A percentile compares a stretch with the other conserved stretches of the same genome.
Evolutionary conservation across 2,329 filamentous ascomycete species (phyloP).

Genomic region (Periconia sp.): DNA sequence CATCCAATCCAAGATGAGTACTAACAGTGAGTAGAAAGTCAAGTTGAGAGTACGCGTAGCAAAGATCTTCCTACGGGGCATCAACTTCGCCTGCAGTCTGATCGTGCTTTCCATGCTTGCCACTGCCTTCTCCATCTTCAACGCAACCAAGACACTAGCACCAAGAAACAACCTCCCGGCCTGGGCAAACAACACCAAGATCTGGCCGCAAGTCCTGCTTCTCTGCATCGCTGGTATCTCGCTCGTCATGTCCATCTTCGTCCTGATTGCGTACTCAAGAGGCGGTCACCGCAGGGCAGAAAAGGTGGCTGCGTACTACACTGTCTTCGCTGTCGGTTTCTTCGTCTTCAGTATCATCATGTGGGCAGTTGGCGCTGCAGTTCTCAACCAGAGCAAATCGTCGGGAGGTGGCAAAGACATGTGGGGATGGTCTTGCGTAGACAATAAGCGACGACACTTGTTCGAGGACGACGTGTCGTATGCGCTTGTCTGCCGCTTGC

Average conservation of each 20-base stretch:
- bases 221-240: conserved; percentile 81
- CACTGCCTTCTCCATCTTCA: conserved; percentile 90
- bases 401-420: conserved; percentile 82
- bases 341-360: conserved; percentile 93
- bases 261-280: conserved; percentile 86
- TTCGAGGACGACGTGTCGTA: conserved; percentile 86
- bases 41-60: conserved; percentile 90
- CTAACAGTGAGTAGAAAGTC: conserved; percentile 73
- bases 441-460: conserved; percentile 79
- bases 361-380: conserved; percentile 85
- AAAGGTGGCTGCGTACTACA: conserved; percentile 95
- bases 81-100: conserved; percentile 96
- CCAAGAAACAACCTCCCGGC: conserved; percentile 79
- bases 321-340: conserved; percentile 88
- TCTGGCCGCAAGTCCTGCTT: conserved; percentile 89
- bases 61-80: conserved; percentile 91
- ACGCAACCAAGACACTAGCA: conserved; percentile 78
- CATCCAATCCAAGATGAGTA: background rate
- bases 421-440: conserved; percentile 97
- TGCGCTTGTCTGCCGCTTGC: conserved; percentile 86
- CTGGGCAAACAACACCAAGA: conserved; percentile 80
- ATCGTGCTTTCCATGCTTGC: conserved; percentile 92
- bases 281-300: conserved; percentile 88
- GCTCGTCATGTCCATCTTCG: conserved; percentile 75
- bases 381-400: conserved; percentile 79